Conservation (phyloP, 768 basidiomycete species). For the Termitomyces sp. region DNA sequence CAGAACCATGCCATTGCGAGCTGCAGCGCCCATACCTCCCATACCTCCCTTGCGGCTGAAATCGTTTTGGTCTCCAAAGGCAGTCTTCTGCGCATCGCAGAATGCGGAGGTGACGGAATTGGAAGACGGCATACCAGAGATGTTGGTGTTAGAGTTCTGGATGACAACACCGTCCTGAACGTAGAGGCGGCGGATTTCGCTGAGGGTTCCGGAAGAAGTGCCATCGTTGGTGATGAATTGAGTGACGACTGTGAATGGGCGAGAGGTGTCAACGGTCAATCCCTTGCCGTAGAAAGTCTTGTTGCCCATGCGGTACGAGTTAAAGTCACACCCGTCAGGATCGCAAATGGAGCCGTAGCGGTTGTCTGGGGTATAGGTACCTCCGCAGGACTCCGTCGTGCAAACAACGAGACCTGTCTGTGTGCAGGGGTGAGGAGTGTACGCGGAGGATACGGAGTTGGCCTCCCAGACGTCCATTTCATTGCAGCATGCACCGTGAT, state of each 20-base stretch:
- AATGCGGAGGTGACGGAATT: slow-evolving; percentile 48
- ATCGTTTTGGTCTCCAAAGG: slow-evolving; percentile 27
- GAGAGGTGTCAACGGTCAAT: slow-evolving; percentile 46
- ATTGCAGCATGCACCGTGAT: slow-evolving; percentile 49
- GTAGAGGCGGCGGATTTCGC: slow-evolving; percentile 47
- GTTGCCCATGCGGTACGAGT: slow-evolving; percentile 55
- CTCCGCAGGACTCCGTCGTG: slow-evolving; percentile 36
- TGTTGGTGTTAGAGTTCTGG: slow-evolving; percentile 44
- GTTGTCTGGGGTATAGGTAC: slow-evolving; percentile 16
- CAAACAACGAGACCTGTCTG: slow-evolving; percentile 38
- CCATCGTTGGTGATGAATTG: slow-evolving; percentile 51
- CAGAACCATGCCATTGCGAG: slow-evolving; percentile 41
- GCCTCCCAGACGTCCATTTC: slow-evolving; percentile 65
- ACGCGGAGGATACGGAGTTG: slow-evolving; percentile 46
- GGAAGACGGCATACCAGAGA: slow-evolving; percentile 37
- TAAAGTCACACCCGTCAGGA: slow-evolving; percentile 39
- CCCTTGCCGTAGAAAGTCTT: slow-evolving; percentile 44
- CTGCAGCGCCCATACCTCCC: slow-evolving; percentile 37
- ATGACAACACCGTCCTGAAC: slow-evolving; percentile 33
- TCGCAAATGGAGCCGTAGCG: slow-evolving; percentile 41
- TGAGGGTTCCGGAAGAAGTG: slow-evolving; percentile 44
- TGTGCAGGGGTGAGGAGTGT: slow-evolving; percentile 50
- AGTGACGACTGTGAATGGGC: slow-evolving; percentile 54
- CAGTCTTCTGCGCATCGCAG: slow-evolving; percentile 42
- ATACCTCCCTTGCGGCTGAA: not conserved